Percentiles rank a stretch among this genome's conserved stretches.
phyloP scores from a whole-genome alignment of 176 grass and related monocot genomes.

The Rhynchospora pubera region DNA sequence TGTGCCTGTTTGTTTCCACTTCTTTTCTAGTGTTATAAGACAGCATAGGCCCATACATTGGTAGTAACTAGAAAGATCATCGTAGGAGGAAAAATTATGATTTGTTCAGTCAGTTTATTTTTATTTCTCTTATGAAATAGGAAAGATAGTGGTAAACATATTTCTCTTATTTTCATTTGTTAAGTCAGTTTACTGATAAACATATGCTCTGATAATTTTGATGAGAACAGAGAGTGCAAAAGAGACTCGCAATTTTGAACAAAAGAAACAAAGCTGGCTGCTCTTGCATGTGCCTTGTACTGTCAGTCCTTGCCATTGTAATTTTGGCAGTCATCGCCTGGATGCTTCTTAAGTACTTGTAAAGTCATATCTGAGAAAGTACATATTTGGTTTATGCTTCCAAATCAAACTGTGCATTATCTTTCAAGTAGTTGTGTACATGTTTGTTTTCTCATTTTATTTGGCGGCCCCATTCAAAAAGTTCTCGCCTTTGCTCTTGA shows the following conservation, averaged over 20 bases:
- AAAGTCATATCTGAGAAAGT: slow-evolving; percentile 10
- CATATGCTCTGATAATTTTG: not conserved
- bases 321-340: slow-evolving; percentile 64
- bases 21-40: not conserved
- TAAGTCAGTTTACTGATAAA: not conserved
- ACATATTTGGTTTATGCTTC: slow-evolving; percentile 1
- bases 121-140: not conserved
- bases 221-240: slow-evolving; percentile 22
- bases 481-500: not conserved
- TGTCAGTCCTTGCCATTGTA: slow-evolving; percentile 59
- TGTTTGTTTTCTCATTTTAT: slow-evolving; percentile 12
- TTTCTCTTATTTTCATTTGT: too few relatives aligned
- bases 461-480: slow-evolving; percentile 1
- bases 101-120: not conserved
- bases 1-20: not conserved
- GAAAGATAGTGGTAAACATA: not conserved
- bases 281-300: slow-evolving; percentile 22
- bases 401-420: not conserved
- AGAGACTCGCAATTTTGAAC: slow-evolving; percentile 11
- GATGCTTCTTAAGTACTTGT: slow-evolving; percentile 87
- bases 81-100: not conserved
- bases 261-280: slow-evolving; percentile 46
- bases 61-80: not conserved
- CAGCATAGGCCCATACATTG: not conserved
- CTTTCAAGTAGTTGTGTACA: not conserved